Percentiles rank a stretch among this genome's conserved stretches.
These are phyloP conservation scores for Aspergillus asperescens DNA, from an alignment of 495 filamentous ascomycete species.

Conservation along the genomic window DNA sequence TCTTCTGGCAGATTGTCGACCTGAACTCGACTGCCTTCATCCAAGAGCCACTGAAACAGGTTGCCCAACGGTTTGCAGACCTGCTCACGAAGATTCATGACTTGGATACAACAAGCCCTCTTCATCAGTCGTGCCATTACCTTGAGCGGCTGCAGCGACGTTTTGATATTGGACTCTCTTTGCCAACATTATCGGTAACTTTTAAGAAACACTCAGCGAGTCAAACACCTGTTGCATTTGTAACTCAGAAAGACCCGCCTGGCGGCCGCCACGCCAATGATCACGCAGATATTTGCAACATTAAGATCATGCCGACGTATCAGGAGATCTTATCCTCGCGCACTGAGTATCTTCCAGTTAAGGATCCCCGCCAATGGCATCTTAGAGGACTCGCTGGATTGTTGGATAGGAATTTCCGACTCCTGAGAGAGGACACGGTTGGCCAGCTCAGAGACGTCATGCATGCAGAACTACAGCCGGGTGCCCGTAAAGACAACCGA, in stretches of 20 bases:
- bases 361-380: constrained; percentile 51
- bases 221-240: constrained; percentile 44
- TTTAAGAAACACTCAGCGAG: constrained; percentile 39
- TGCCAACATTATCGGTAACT: constrained; percentile 19
- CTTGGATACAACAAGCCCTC: neutral
- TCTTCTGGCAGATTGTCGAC: constrained; percentile 27
- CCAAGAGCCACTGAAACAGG: constrained; percentile 18
- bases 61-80: constrained; percentile 14
- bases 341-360: constrained; percentile 56
- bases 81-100: constrained; percentile 6
- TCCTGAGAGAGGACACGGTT: constrained; percentile 37
- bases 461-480: constrained; percentile 10
- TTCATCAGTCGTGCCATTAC: constrained; percentile 11
- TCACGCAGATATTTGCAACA: constrained; percentile 50
- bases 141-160: constrained; percentile 25
- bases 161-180: constrained; percentile 35
- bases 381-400: constrained; percentile 53
- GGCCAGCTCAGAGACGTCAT: constrained; percentile 36
- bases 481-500: neutral
- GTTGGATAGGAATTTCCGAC: constrained; percentile 62
- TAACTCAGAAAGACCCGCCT: constrained; percentile 10
- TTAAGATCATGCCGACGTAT: constrained; percentile 59
- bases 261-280: constrained; percentile 61
- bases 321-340: constrained; percentile 53
- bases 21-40: constrained; percentile 30